Evolutionary conservation across 805 yeast genomes (phyloP), one percentile per base, ranked within the genome.

Genomic region (Starmerella floris): DNA sequence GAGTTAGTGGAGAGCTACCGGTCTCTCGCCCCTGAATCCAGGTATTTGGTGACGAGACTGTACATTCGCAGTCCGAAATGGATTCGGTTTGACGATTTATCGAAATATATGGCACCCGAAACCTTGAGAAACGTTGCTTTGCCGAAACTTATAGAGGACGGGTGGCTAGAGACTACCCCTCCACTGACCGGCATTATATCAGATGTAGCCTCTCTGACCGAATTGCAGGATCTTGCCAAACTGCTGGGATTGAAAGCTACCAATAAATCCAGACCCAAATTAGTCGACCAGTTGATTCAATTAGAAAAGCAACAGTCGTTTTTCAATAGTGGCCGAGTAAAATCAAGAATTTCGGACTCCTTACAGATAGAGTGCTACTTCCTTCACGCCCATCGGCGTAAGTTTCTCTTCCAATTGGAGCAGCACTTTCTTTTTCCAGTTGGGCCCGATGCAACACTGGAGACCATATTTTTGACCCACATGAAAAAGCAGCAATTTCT

Each of bases 401-500:
- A 15, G 2, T 39, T 48, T 8, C 37, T 55, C 9, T 20, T 26
- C 33, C 21, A 45, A 11, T 40, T 54, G 33, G 45, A 53, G 40
- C 41, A 44, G 32, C 30, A 50, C 39, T 54, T 47, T 22, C 33
- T 57, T 28, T 41, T 37, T 32, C 59, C 60, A 2, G 49, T 39
- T 5, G 52, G 52, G 4, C 48, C 57, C 2, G 48, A 48, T 19
- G 49, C 54, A 1, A 37, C 46, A 1, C 33, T 53, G 17, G 56
- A 55, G 21, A 33, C 39, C 9, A 40, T 56, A 1, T 42, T 49
- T 5, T 37, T 55, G 9, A 37, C 54, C 5, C 51, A 51, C 21
- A 56, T 57, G 59, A 37, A 44, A 9, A 42, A 54, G 38, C 47
- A 52, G n/a, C 23, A 41, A 10, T 57, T 54, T 39, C 39, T 33